Evolutionary conservation across 805 yeast species (phyloP).

Genomic region (Myxozyma monticola): DNA sequence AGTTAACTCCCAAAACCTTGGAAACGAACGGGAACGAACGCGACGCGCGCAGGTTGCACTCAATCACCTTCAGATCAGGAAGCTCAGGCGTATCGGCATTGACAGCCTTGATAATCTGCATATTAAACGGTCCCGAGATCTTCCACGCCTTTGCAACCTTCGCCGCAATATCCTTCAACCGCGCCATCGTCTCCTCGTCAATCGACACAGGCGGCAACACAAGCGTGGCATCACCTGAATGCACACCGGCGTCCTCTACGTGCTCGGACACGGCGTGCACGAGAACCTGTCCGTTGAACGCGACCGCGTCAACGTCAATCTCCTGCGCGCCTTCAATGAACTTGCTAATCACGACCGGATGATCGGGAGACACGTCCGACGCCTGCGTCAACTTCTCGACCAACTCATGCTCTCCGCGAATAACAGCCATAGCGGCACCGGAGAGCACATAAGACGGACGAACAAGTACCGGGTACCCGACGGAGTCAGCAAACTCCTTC

Average conservation of each 20-base stretch:
- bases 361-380: conserved; percentile 88
- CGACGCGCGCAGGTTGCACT: conserved; percentile 99
- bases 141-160: conserved; percentile 94
- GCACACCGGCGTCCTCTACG: conserved; percentile 98
- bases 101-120: conserved; percentile 88
- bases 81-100: conserved; percentile 57
- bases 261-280: conserved; percentile 98
- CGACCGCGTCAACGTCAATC: conserved; percentile 97
- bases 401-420: conserved; percentile 73
- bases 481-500: conserved; percentile 75
- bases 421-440: conserved; percentile 99
- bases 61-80: conserved; percentile 86
- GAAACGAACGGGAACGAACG: conserved; percentile 98
- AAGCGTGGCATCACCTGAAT: conserved; percentile 97
- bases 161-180: conserved; percentile 85
- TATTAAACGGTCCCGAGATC: conserved; percentile 97
- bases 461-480: conserved; percentile 92
- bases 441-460: conserved; percentile 97
- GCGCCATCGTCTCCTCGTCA: conserved; percentile 60
- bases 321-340: conserved; percentile 95
- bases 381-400: conserved; percentile 82
- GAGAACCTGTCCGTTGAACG: conserved; percentile 78
- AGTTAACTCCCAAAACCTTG: conserved; percentile 90
- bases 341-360: conserved; percentile 96
- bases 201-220: conserved; percentile 88